Evolutionary conservation across 352 stramenopile genomes (phyloP).

Genomic region (Phytophthora uliginosa): DNA sequence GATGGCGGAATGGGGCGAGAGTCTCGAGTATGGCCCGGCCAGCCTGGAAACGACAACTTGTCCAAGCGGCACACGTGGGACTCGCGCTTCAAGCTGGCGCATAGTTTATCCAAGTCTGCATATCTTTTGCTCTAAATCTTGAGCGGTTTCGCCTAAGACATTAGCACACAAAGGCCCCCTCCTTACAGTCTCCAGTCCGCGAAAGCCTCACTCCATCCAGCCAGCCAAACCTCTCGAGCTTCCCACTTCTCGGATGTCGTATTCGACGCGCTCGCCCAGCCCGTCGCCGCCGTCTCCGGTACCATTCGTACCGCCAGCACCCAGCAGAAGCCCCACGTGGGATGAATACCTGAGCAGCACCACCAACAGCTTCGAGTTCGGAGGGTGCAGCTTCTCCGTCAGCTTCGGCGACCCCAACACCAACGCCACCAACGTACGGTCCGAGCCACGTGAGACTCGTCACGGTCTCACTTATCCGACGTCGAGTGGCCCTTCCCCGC

Average conservation of each 20-base stretch:
- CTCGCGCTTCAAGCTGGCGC: slow-evolving; percentile 1
- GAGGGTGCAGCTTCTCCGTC: slow-evolving; percentile 7
- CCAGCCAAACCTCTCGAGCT: background rate
- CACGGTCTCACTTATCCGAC: slow-evolving; percentile 3
- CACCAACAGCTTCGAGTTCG: slow-evolving; percentile 14
- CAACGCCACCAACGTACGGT: background rate
- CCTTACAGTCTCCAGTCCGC: slow-evolving; percentile 1
- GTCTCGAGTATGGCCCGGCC: background rate
- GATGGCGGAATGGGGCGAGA: too few relatives aligned
- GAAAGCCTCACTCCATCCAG: slow-evolving; percentile 6
- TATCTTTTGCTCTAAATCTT: slow-evolving; percentile 32
- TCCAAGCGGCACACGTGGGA: slow-evolving; percentile 12
- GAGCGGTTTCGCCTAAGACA: slow-evolving; percentile 28
- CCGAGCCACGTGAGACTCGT: slow-evolving; percentile 19
- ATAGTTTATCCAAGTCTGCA: slow-evolving; percentile 26
- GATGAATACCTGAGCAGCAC: slow-evolving; percentile 32
- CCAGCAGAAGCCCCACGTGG: slow-evolving; percentile 24
- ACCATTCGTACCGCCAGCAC: slow-evolving; percentile 13
- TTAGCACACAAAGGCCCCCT: background rate
- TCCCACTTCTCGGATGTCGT: slow-evolving; percentile 13
- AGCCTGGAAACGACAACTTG: slow-evolving; percentile 1
- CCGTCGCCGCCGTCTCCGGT: slow-evolving; percentile 17
- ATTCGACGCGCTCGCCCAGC: slow-evolving; percentile 4
- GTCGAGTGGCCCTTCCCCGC: slow-evolving; percentile 10
- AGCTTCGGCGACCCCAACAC: slow-evolving; percentile 13